These are phyloP conservation scores for Cladosporium sp. DNA, from an alignment of 2,329 filamentous ascomycete species.

Conservation along the genomic window DNA sequence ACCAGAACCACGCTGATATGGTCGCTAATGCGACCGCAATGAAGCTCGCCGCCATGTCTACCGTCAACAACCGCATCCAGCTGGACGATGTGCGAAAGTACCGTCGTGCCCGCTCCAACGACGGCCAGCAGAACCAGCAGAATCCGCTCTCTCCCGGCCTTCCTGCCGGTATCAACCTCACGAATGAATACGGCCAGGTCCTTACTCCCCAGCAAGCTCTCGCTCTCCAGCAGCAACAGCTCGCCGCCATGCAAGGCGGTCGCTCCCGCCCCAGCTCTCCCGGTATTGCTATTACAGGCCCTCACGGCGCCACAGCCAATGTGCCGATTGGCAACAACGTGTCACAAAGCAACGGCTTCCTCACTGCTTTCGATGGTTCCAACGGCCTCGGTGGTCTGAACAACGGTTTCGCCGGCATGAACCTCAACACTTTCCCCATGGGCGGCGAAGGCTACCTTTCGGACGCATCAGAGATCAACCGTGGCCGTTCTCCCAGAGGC, in stretches of 20 bases:
- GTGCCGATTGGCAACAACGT: constrained; percentile 67
- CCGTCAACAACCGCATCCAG: constrained; percentile 96
- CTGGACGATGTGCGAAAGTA: constrained; percentile 97
- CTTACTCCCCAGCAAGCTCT: constrained; percentile 58
- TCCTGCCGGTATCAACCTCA: constrained; percentile 73
- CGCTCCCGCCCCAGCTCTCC: constrained; percentile 88
- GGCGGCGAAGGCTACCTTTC: constrained; percentile 84
- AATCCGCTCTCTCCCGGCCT: constrained; percentile 62
- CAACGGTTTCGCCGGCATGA: constrained; percentile 66
- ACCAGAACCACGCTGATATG: constrained; percentile 82
- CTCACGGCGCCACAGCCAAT: constrained; percentile 46
- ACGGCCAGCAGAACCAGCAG: constrained; percentile 51
- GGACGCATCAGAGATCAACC: constrained; percentile 85
- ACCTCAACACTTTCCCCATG: constrained; percentile 52
- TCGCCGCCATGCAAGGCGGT: constrained; percentile 73
- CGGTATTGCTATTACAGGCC: constrained; percentile 72
- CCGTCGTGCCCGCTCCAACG: constrained; percentile 83
- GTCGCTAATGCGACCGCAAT: constrained; percentile 97
- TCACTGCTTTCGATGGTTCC: constrained; percentile 77
- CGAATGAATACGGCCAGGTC: constrained; percentile 88
- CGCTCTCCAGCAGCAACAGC: constrained; percentile 65
- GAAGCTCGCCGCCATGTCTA: constrained; percentile 95
- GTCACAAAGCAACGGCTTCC: constrained; percentile 90
- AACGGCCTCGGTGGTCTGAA: constrained; percentile 49
- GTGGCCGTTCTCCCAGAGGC: constrained; percentile 87